phyloP scores from a whole-genome alignment of 1,284 basidiomycete genomes.

The Heterobasidion irregulare region DNA sequence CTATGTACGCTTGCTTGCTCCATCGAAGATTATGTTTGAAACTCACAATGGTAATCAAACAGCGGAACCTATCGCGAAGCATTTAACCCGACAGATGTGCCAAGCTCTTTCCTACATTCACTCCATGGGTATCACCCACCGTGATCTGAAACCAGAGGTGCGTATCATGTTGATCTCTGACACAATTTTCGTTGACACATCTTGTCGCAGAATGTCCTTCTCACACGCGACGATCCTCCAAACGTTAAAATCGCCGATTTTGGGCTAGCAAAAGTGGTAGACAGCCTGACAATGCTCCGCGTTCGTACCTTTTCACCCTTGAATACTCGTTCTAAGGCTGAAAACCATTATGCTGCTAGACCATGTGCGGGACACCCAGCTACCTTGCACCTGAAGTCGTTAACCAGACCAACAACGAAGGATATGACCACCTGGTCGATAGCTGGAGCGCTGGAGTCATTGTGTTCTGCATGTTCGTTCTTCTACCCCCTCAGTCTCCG shows the following conservation, averaged over 20 bases:
- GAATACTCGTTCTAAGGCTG: background rate
- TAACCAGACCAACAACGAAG: conserved; percentile 50
- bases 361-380: conserved; percentile 80
- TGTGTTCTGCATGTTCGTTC: conserved; percentile 63
- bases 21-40: background rate
- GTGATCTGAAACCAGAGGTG: conserved; percentile 88
- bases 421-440: conserved; percentile 82
- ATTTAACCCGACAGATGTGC: conserved; percentile 67
- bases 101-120: conserved; percentile 73
- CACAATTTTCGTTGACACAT: conserved; percentile 1
- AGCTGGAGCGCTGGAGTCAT: conserved; percentile 94
- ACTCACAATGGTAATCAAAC: background rate
- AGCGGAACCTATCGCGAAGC: conserved; percentile 52
- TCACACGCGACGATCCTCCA: conserved; percentile 59
- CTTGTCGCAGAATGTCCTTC: conserved; percentile 52
- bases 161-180: conserved; percentile 4
- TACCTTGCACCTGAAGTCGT: conserved; percentile 88
- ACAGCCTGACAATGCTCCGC: conserved; percentile 62
- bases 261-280: conserved; percentile 84
- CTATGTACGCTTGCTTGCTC: conserved; percentile 38
- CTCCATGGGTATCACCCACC: conserved; percentile 69
- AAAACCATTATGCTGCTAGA: conserved; percentile 33
- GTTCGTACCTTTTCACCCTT: conserved; percentile 29
- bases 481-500: too few species aligned
- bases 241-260: conserved; percentile 86